Percentiles rank a stretch among this genome's conserved stretches.
phyloP scores from a whole-genome alignment of 225 moss, liverwort and hornwort genomes.

The Sphagnum contortum region DNA sequence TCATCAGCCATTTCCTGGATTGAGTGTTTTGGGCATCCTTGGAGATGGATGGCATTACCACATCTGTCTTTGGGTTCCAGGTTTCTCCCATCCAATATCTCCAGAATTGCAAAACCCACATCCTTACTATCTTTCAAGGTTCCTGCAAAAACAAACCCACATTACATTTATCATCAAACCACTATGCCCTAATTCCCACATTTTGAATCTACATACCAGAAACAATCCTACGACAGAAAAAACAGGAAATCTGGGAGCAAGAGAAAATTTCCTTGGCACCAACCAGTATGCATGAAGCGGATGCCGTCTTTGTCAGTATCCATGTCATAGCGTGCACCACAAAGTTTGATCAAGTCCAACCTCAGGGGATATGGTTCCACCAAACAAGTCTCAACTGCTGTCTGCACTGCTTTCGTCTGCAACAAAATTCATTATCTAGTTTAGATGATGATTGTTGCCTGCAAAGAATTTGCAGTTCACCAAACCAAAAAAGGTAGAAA shows the following conservation, averaged over 20 bases:
- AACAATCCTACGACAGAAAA: neutral
- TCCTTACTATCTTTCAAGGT: conserved; percentile 33
- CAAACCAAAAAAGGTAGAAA: no score
- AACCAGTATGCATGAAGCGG: neutral
- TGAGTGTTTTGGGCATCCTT: no score
- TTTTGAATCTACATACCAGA: no score
- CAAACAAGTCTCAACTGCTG: conserved; percentile 34
- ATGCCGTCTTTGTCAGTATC: conserved; percentile 36
- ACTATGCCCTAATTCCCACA: no score
- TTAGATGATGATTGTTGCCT: no score
- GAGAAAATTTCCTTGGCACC: neutral
- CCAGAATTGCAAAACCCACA: conserved; percentile 36
- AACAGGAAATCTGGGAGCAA: neutral
- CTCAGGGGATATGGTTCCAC: conserved; percentile 41
- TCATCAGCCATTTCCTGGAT: no score
- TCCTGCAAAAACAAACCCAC: conserved; percentile 4
- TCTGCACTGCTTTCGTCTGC: conserved; percentile 45
- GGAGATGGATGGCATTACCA: conserved; percentile 8
- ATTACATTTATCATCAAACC: no score
- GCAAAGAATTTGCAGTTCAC: no score
- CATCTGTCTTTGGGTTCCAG: conserved; percentile 36
- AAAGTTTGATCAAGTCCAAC: conserved; percentile 37
- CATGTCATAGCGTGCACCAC: conserved; percentile 38
- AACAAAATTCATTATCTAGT: neutral
- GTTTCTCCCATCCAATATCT: conserved; percentile 40